Conservation (phyloP, 345 rosid genomes). For the Citrus glauca region DNA sequence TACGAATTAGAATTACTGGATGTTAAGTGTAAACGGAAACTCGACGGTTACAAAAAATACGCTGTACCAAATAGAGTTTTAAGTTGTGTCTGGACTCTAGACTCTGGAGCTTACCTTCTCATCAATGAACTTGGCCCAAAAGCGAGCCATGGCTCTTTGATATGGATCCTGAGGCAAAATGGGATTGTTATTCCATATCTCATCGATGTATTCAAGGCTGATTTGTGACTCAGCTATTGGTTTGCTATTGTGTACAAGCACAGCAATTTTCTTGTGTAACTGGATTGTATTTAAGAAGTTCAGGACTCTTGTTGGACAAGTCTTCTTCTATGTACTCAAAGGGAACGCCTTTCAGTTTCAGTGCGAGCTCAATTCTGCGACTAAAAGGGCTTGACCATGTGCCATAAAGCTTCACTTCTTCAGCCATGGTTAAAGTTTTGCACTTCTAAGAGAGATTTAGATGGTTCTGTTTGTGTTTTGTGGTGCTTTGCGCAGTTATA, state of each 20-base stretch:
- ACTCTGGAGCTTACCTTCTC: slow-evolving; percentile 16
- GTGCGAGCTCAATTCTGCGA: slow-evolving; percentile 33
- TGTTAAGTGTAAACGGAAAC: too few species aligned
- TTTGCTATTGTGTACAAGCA: slow-evolving; percentile 41
- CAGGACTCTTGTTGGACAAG: slow-evolving; percentile 29
- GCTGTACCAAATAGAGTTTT: too few species aligned
- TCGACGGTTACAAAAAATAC: too few species aligned
- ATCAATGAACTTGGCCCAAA: slow-evolving; percentile 39
- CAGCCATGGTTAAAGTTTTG: background rate
- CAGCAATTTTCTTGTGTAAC: slow-evolving; percentile 37
- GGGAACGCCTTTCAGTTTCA: slow-evolving; percentile 34
- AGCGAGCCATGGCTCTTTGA: slow-evolving; percentile 35
- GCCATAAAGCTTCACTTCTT: slow-evolving; percentile 2
- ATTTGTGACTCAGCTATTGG: slow-evolving; percentile 30
- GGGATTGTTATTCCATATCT: slow-evolving; percentile 38
- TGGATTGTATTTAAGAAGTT: slow-evolving; percentile 37
- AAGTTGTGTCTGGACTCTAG: background rate
- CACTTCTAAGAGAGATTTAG: background rate
- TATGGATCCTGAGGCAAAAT: slow-evolving; percentile 40
- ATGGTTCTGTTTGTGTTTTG: background rate
- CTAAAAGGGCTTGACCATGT: slow-evolving; percentile 31
- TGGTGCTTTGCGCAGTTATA: background rate
- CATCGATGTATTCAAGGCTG: slow-evolving; percentile 44
- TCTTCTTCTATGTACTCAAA: slow-evolving; percentile 40
- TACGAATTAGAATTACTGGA: background rate